These are phyloP conservation scores for Russula abietina DNA, from an alignment of 768 basidiomycete genomes.

Conservation along the genomic window DNA sequence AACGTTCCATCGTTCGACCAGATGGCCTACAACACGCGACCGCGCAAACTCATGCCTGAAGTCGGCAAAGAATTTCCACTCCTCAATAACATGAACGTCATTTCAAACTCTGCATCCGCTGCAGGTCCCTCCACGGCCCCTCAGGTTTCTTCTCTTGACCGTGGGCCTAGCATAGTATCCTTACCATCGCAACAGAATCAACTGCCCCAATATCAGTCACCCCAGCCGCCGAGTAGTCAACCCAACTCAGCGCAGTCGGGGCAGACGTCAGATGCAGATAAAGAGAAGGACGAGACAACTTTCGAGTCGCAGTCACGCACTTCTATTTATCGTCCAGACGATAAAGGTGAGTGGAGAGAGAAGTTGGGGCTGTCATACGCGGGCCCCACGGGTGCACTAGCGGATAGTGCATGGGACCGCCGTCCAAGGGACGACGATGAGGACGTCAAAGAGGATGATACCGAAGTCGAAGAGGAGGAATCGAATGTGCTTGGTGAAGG, in stretches of 20 bases:
- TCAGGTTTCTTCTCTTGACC: constrained; percentile 45
- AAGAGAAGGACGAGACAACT: constrained; percentile 42
- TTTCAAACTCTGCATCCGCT: constrained; percentile 43
- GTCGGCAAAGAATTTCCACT: constrained; percentile 62
- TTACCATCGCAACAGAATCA: constrained; percentile 29
- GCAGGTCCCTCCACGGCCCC: constrained; percentile 41
- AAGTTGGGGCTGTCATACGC: constrained; percentile 58
- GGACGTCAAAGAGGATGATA: constrained; percentile 62
- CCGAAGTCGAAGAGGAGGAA: constrained; percentile 59
- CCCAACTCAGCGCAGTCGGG: constrained; percentile 31
- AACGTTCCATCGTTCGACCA: constrained; percentile 71
- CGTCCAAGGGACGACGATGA: constrained; percentile 57
- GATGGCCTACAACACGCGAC: constrained; percentile 70
- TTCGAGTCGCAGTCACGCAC: constrained; percentile 50
- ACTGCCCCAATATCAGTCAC: constrained; percentile 27
- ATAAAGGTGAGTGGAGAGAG: constrained; percentile 82
- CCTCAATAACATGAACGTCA: constrained; percentile 53
- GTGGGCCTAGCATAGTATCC: constrained; percentile 31
- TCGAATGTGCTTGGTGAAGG: constrained; percentile 56
- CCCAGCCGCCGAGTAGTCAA: constrained; percentile 29
- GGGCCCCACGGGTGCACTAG: constrained; percentile 45
- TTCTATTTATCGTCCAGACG: constrained; percentile 84
- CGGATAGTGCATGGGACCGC: constrained; percentile 46
- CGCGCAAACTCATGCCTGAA: constrained; percentile 75
- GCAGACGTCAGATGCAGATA: constrained; percentile 30